Evolutionary conservation across 495 filamentous ascomycete species (phyloP).

Genomic region (Clavariopsis aquatica): DNA sequence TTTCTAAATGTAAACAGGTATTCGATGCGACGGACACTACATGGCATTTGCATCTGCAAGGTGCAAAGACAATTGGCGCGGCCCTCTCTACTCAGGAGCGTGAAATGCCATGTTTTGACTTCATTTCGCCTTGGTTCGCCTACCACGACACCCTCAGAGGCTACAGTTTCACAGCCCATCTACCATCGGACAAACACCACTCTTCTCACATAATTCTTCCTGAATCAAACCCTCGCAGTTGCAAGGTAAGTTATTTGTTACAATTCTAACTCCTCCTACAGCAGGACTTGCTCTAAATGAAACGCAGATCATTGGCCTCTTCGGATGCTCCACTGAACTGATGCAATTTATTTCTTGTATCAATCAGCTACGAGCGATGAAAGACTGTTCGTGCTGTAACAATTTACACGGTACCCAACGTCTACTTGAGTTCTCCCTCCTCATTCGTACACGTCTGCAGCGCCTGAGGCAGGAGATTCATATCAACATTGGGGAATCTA

Average conservation of each 20-base stretch:
- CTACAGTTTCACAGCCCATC: conserved; percentile 9
- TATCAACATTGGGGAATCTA: conserved; percentile 3
- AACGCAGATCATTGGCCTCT: conserved; percentile 16
- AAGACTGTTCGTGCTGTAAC: background rate
- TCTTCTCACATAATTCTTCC: conserved; percentile 17
- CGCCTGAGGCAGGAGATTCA: conserved; percentile 21
- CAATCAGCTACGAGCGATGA: conserved; percentile 15
- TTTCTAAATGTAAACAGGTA: conserved; percentile 4
- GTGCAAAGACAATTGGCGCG: conserved; percentile 10
- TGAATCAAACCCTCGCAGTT: background rate
- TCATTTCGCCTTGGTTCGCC: conserved; percentile 18
- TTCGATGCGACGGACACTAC: conserved; percentile 25
- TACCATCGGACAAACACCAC: background rate
- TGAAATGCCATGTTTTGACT: background rate
- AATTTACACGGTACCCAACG: background rate
- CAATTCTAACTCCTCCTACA: background rate
- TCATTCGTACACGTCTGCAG: conserved; percentile 10
- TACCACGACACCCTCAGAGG: conserved; percentile 21
- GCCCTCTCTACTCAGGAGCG: conserved; percentile 4
- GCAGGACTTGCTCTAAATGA: background rate
- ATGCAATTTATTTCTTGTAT: conserved; percentile 23
- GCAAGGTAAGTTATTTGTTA: conserved; percentile 1
- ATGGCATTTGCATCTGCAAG: conserved; percentile 24
- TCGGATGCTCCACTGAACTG: conserved; percentile 25
- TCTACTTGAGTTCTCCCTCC: background rate